Conservation (phyloP, 371 early-diverging fungal genomes). For the Syncephalastrum contaminatum region DNA sequence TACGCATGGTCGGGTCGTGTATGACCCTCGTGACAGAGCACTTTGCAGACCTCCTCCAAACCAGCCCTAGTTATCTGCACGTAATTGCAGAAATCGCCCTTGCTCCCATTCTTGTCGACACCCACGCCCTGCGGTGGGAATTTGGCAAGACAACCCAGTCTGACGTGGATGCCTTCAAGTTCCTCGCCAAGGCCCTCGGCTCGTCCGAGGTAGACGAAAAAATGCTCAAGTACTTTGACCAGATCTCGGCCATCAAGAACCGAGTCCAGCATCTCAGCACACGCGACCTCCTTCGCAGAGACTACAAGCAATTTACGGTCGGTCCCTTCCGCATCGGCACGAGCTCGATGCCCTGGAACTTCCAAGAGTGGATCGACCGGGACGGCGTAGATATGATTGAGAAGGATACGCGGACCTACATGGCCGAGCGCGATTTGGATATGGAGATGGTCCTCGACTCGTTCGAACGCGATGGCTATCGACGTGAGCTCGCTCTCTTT, state of each 20-base stretch:
- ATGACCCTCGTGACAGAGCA: conserved; percentile 54
- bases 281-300: conserved; percentile 67
- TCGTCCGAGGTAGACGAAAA: conserved; percentile 4
- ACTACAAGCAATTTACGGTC: conserved; percentile 72
- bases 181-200: conserved; percentile 6
- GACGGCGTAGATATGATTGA: conserved; percentile 23
- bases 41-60: conserved; percentile 16
- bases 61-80: background rate
- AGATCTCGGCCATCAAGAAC: conserved; percentile 57
- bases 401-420: conserved; percentile 28
- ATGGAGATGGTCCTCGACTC: conserved; percentile 61
- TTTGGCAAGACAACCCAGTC: conserved; percentile 51
- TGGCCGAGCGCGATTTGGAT: conserved; percentile 47
- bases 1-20: conserved; percentile 67
- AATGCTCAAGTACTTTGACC: conserved; percentile 31
- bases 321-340: conserved; percentile 59
- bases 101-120: conserved; percentile 73
- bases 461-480: conserved; percentile 46
- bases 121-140: conserved; percentile 57
- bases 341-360: conserved; percentile 57
- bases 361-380: conserved; percentile 54
- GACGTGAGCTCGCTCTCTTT: conserved; percentile 61
- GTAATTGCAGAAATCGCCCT: conserved; percentile 46
- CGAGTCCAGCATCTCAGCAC: conserved; percentile 50
- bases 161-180: conserved; percentile 49